Evolutionary conservation across 257 asterid genomes (phyloP), one percentile per base, ranked within the genome.

Genomic region (Thymus mandschuricus): DNA sequence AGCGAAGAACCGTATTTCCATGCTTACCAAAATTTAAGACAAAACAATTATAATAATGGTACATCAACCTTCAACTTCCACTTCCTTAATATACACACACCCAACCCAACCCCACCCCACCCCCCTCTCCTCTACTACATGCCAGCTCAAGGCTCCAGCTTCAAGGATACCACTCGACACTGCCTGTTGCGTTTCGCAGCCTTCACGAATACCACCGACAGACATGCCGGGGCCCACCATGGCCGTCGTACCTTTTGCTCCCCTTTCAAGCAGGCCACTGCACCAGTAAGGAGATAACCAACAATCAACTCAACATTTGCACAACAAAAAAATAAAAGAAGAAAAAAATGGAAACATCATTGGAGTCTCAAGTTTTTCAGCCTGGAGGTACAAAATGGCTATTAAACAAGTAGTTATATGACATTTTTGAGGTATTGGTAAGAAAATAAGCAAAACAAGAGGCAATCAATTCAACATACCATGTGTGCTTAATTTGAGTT

Each of bases 191-290:
- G 93, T 75, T 89, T 91, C 7, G 92, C 97, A 41, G 87, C 89
- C 79, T 86, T 86, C 41, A 80, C 81, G 70, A 80, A 93, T 57
- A 92, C 83, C 7, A 81, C 61, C 0, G 97, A 80, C 34, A 94
- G 87, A 75, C 95, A 95, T 38, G 96, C 72, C 1, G 97, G 98
- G 8, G 97, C 97, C 99, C 99, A 92, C 99, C 99, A 95, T 6
- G 97, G 99, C 76, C 87, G 79, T 15, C 89, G 93, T 13, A 92
- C 86, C 79, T 84, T 95, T 79, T 95, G 98, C 81, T 95, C 99
- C 78, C 99, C 99, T 83, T 92, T 95, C 87, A 95, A 87, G 88
- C 99, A 94, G 51, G 99, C 99, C 83, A 94, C 99, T 94, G 35
- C 46, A 63, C 45, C 65, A 76, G 38, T 64, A 34, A 10, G 21